phyloP scores from a whole-genome alignment of 1,284 basidiomycete genomes.

The Papiliotrema nemorosa region DNA sequence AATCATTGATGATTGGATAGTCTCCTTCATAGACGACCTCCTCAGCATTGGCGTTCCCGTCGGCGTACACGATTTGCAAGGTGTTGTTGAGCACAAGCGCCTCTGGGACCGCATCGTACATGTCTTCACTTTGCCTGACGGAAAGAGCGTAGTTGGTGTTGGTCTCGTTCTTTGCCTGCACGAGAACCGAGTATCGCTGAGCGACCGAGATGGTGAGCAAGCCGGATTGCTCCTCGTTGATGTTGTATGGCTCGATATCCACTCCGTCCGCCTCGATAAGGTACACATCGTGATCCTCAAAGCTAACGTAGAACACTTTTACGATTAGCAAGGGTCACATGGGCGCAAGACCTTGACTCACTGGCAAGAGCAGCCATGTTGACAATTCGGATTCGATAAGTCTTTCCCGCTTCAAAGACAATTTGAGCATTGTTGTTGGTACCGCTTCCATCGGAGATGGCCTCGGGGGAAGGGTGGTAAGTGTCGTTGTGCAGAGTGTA shows the following conservation, averaged over 20 bases:
- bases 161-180: conserved; percentile 82
- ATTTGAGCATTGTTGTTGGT: conserved; percentile 78
- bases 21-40: conserved; percentile 21
- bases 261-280: conserved; percentile 87
- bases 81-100: conserved; percentile 74
- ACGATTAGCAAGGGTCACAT: background rate
- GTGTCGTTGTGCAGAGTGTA: conserved; percentile 71
- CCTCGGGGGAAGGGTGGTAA: conserved; percentile 57
- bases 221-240: conserved; percentile 51
- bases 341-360: conserved; percentile 12
- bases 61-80: conserved; percentile 65
- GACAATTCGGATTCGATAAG: conserved; percentile 67
- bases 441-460: conserved; percentile 56
- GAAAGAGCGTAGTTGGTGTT: conserved; percentile 81
- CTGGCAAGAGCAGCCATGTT: conserved; percentile 60
- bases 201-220: conserved; percentile 72
- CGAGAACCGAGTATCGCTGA: conserved; percentile 89
- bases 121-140: conserved; percentile 72
- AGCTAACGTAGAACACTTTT: conserved; percentile 72
- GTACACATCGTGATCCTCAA: conserved; percentile 86
- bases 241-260: conserved; percentile 68
- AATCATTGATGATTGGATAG: conserved; percentile 48
- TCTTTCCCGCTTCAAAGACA: conserved; percentile 71
- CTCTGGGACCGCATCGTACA: conserved; percentile 73
- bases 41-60: conserved; percentile 24